Base-by-base conservation (phyloP, 306 rosid species). In the Biancaea sappan region DNA sequence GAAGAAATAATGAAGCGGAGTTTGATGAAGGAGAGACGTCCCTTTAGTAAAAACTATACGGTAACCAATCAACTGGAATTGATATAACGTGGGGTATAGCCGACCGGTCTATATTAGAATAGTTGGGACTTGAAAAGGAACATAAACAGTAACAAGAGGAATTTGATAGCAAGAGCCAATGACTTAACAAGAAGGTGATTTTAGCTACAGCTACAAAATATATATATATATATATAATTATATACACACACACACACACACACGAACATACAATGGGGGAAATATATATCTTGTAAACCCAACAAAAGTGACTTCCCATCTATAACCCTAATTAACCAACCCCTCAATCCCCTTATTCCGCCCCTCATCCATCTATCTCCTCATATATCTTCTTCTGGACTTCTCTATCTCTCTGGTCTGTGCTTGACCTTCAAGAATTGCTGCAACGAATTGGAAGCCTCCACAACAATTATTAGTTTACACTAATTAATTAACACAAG, bases 231-330 rank as follows among this genome's bases (percentile, higher is more conserved):
- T 64, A 83, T 25, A 8, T 6, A n/a, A n/a, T n/a, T n/a, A n/a
- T n/a, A n/a, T n/a, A n/a, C n/a, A n/a, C n/a, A n/a, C n/a, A n/a
- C n/a, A n/a, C n/a, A n/a, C n/a, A n/a, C n/a, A n/a, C n/a, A n/a
- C n/a, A n/a, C n/a, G n/a, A n/a, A n/a, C n/a, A n/a, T n/a, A n/a
- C n/a, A n/a, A 31, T 16, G 44, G 54, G 80, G 82, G 76, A 77
- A 66, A 32, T 81, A 80, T 82, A 63, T 88, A 91, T 91, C 98
- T 93, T 91, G 98, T 81, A 91, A 94, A 94, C 88, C 90, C 96
- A 91, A 94, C 97, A 94, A 94, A 91, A 94, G 92, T 83, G 98
- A 94, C 98, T 84, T 89, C 61, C 84, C 96, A 94, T 94, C 98
- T 93, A 90, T 84, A 94, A 82, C 91, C 96, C 97, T 84, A 86